Conservation (phyloP, 441 rosid species). For the Euphorbia celastroides region DNA sequence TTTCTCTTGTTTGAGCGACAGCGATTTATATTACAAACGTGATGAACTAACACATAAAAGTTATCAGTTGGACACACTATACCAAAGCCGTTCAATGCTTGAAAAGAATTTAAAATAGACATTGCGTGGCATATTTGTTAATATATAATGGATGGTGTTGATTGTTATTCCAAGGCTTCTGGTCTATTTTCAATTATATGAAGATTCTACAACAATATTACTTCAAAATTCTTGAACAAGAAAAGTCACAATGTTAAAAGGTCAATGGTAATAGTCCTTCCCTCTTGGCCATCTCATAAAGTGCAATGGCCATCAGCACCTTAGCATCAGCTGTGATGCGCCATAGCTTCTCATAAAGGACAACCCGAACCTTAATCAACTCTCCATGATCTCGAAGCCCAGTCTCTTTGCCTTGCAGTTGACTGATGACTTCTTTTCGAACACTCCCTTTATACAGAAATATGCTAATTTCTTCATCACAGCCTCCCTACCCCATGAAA, state of each 20-base stretch:
- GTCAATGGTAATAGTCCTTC: slow-evolving; percentile 39
- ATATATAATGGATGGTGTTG: neutral
- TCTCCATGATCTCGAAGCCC: slow-evolving; percentile 71
- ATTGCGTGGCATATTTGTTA: neutral
- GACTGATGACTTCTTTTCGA: slow-evolving; percentile 43
- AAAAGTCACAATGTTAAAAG: neutral
- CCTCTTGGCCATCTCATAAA: slow-evolving; percentile 68
- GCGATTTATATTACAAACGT: neutral
- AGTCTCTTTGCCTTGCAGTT: slow-evolving; percentile 73
- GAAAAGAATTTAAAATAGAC: neutral
- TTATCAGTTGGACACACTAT: neutral
- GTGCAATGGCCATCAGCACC: slow-evolving; percentile 60
- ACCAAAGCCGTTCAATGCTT: neutral
- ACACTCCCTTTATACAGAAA: slow-evolving; percentile 45
- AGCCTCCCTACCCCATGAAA: slow-evolving; percentile 61
- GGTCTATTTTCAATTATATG: neutral
- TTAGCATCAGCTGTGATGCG: slow-evolving; percentile 69
- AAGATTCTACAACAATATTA: neutral
- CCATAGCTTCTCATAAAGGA: slow-evolving; percentile 70
- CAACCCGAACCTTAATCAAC: slow-evolving; percentile 62
- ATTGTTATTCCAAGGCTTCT: neutral
- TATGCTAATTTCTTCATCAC: slow-evolving; percentile 62
- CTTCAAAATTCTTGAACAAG: neutral
- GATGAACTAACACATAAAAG: neutral
- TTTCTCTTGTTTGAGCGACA: neutral